Evolutionary conservation across 495 filamentous ascomycete species (phyloP), one percentile per base, ranked within the genome.

Genomic region (Penicillium daleae): DNA sequence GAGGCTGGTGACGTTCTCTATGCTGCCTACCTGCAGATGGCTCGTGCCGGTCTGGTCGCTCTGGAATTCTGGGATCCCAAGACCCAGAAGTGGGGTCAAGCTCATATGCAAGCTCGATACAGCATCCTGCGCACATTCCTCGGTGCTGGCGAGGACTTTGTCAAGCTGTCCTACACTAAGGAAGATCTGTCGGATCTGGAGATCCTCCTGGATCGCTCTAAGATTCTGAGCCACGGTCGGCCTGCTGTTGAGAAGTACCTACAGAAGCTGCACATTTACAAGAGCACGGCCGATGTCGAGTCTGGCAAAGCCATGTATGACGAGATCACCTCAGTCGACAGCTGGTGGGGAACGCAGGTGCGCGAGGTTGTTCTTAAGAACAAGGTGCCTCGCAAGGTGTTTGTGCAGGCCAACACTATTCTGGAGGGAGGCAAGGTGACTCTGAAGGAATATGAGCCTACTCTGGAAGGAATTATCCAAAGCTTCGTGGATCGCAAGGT

Each of bases 51-150:
- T 13, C 78, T 99, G 29, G 78, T 85, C 15, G 88, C 93, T 1
- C 79, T 98, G 21, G 93, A 99, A 66, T 89, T 90, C 76, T 97
- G 90, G 90, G 91, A 96, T 67, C 91, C 91, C 29, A 81, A 93
- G 80, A 88, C 82, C 60, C 78, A 84, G 65, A 97, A 97, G 77
- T 97, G 94, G 94, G 93, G 94, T 12, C 92, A 97, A 70, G 87
- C 92, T 27, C 94, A 99, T 69, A 96, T 92, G 82, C 93, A 97
- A 78, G 95, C 95, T 4, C 90, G 95, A 17, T 97, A 93, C 77
- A 89, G 87, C 62, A 99, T 98, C 70, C 77, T 99, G 37, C 83
- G 89, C 63, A 89, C 88, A 33, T 97, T 98, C 87, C 83, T 97
- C n/a, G 81, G 85, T 37, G 92, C 92, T 3, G 92, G 89, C 6